These are phyloP conservation scores for Zasmidium cellare DNA, from an alignment of 2,329 filamentous ascomycete genomes.

Conservation along the genomic window DNA sequence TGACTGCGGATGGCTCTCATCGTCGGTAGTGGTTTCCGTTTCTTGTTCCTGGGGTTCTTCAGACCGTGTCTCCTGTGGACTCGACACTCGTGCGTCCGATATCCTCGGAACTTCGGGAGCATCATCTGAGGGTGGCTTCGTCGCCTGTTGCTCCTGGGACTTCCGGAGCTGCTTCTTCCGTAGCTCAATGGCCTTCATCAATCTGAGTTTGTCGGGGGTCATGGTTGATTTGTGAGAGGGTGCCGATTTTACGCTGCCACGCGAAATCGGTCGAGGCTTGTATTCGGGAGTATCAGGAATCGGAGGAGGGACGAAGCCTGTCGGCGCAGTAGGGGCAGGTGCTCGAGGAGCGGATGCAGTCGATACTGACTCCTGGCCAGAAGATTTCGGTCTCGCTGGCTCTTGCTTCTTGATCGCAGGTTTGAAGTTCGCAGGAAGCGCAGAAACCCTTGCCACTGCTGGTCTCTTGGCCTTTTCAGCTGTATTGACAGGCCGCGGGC, in stretches of 20 bases:
- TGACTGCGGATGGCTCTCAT: constrained; percentile 27
- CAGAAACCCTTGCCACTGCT: constrained; percentile 52
- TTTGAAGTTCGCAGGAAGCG: constrained; percentile 30
- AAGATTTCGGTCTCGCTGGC: constrained; percentile 36
- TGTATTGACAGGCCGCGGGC: constrained; percentile 69
- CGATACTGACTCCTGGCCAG: constrained; percentile 22
- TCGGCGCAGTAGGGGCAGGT: constrained; percentile 10
- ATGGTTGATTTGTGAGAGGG: constrained; percentile 51
- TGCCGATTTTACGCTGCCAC: constrained; percentile 44
- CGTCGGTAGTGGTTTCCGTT: constrained; percentile 9
- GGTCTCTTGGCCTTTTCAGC: constrained; percentile 52
- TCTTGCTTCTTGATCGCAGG: constrained; percentile 26
- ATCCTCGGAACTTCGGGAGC: constrained; percentile 20
- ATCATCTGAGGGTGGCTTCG: constrained; percentile 14
- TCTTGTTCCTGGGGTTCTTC: constrained; percentile 23
- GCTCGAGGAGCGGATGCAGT: not conserved
- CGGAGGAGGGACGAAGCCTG: constrained; percentile 32
- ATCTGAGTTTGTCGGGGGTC: constrained; percentile 82
- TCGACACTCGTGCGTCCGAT: constrained; percentile 3
- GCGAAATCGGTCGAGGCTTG: constrained; percentile 34
- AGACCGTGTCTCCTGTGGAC: not conserved
- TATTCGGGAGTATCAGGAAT: constrained; percentile 36
- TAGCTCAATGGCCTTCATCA: constrained; percentile 93
- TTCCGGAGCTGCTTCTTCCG: constrained; percentile 73
- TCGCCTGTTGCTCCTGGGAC: constrained; percentile 22